phyloP scores from a whole-genome alignment of 1,284 basidiomycete genomes.

The Irpex sp. region DNA sequence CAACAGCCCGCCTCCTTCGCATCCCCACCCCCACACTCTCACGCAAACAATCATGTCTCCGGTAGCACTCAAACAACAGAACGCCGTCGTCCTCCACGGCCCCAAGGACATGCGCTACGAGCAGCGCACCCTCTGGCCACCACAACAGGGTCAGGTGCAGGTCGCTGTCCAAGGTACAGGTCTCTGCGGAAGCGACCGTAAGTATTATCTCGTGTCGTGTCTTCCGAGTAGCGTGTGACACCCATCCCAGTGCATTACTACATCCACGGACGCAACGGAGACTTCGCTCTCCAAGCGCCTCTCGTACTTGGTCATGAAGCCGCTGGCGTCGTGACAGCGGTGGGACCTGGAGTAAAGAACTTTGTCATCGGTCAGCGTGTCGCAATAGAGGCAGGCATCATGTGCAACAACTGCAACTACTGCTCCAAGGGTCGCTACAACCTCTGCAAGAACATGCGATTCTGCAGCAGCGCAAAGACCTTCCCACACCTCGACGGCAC shows the following conservation, averaged over 20 bases:
- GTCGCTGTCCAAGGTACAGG: constrained; percentile 81
- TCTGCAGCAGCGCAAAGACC: constrained; percentile 87
- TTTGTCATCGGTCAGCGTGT: constrained; percentile 85
- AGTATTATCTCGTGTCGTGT: constrained; percentile 27
- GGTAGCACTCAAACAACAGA: constrained; percentile 48
- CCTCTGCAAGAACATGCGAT: constrained; percentile 86
- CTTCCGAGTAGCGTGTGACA: constrained; percentile 7
- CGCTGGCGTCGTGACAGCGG: constrained; percentile 75
- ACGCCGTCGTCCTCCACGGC: constrained; percentile 70
- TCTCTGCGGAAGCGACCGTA: constrained; percentile 88
- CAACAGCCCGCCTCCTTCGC: constrained; percentile 16
- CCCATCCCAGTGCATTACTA: constrained; percentile 79
- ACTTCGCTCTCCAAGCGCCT: constrained; percentile 80
- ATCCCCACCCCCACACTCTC: constrained; percentile 12
- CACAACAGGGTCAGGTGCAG: constrained; percentile 65
- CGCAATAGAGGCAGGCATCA: constrained; percentile 91
- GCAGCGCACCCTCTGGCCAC: constrained; percentile 63
- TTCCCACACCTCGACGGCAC: constrained; percentile 94
- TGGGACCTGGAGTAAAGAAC: constrained; percentile 62
- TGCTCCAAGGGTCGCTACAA: constrained; percentile 86
- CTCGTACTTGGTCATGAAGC: constrained; percentile 93
- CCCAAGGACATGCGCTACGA: constrained; percentile 72
- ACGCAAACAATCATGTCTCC: constrained; percentile 47
- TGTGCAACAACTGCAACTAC: constrained; percentile 72
- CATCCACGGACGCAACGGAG: constrained; percentile 84